Base-by-base conservation (phyloP, 1,284 basidiomycete species). In the Boletus hoseneyae region DNA sequence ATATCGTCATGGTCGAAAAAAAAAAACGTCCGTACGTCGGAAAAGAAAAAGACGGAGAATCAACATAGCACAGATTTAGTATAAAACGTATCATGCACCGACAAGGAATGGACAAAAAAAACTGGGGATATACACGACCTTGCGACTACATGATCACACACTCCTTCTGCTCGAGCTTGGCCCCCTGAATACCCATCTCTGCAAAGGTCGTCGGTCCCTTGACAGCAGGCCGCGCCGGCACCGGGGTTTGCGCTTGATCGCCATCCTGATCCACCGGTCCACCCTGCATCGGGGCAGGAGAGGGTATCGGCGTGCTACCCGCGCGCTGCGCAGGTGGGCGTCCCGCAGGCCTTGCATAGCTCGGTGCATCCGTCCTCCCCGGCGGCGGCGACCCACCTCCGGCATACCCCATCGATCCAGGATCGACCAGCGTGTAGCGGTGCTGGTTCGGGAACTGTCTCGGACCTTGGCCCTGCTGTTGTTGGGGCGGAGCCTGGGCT, bases 171-270 rank as follows among this genome's bases (percentile, higher is more conserved):
- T 91, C 82, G 42, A 80, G 78, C 59, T 85, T 88, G 37, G 77
- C 80, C 15, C 85, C 82, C 42, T 81, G 76, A 60, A 93, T 85
- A 0, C 93, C 93, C 93, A 96, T 95, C 74, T 96, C 93, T 32
- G 86, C 88, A 69, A 96, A 97, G 39, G 91, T 95, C 61, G 85
- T 76, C 2, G 90, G 83, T 8, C 80, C 78, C 56, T 73, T 73
- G 41, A 12, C 48, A 3, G 47, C 15, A 3, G 47, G 34, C 10
- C 51, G 55, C 27, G 18, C 37, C 27, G 42, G 16, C 18, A n/a
- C n/a, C n/a, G n/a, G n/a, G n/a, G 41, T 1, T 25, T 25, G 42
- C 1, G 43, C 48, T 34, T 50, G 54, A 15, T 37, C 43, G 10
- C 11, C 29, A 2, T 36, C 27, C 9, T 32, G 3, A 9, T 50